Conservation (phyloP, 2,329 filamentous ascomycete species). For the Aureobasidium sp. region DNA sequence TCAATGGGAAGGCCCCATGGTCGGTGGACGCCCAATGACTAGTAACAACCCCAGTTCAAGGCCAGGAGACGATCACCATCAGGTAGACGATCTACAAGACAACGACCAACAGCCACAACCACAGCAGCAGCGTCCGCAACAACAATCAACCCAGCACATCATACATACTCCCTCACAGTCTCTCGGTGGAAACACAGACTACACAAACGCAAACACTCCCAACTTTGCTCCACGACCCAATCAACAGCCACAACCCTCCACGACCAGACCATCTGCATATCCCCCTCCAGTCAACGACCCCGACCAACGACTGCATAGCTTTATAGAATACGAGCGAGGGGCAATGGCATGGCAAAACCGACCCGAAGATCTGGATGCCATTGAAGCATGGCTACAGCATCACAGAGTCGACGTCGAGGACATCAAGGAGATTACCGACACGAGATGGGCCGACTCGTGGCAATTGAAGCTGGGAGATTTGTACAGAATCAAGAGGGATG, state of each 20-base stretch:
- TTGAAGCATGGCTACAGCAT: constrained; percentile 9
- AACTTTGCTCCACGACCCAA: background rate
- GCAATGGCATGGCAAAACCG: constrained; percentile 1
- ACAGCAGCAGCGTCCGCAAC: background rate
- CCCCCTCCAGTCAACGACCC: constrained; percentile 3
- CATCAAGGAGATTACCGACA: constrained; percentile 5
- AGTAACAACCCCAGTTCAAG: background rate
- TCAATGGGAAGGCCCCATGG: background rate
- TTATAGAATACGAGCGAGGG: constrained; percentile 7
- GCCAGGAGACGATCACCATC: background rate
- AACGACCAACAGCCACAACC: background rate
- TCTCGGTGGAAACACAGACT: background rate
- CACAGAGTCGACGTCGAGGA: constrained; percentile 8
- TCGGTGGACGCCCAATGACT: background rate
- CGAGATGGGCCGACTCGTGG: constrained; percentile 6
- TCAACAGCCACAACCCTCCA: background rate
- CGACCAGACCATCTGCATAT: background rate
- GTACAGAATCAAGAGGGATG: constrained; percentile 9
- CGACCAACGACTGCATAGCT: constrained; percentile 1
- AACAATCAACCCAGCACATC: background rate
- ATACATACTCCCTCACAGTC: constrained; percentile 1
- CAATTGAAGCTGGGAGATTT: constrained; percentile 4
- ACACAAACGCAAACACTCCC: background rate
- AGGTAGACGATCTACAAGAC: background rate
- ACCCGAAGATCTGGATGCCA: constrained; percentile 8